Percentiles rank a stretch among this genome's conserved stretches.
Conservation (phyloP, 129 eudicot species). For the Heracleum sosnowskyi region DNA sequence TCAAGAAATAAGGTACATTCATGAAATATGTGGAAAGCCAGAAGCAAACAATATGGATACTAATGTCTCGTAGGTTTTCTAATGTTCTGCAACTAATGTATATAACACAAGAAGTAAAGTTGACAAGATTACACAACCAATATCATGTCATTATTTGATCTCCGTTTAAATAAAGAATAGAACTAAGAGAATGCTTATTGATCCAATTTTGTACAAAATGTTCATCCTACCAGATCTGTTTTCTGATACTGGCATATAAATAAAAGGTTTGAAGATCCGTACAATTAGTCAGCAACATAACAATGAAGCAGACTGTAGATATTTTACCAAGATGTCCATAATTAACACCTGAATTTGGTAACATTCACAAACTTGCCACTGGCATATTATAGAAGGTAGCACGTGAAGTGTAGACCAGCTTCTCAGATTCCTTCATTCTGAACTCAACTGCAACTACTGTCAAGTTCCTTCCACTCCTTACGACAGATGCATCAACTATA, state of each 20-base stretch:
- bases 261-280: neutral
- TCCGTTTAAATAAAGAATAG: neutral
- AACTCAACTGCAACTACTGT: constrained; percentile 59
- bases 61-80: neutral
- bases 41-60: neutral
- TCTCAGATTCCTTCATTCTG: constrained; percentile 45
- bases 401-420: constrained; percentile 46
- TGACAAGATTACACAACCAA: neutral
- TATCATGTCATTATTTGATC: neutral
- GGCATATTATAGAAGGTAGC: constrained; percentile 84
- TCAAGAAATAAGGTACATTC: neutral
- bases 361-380: constrained; percentile 40
- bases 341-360: neutral
- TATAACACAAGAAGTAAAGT: neutral
- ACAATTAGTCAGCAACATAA: neutral
- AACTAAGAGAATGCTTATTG: neutral
- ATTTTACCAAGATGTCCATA: neutral
- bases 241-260: neutral
- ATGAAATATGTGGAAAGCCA: neutral
- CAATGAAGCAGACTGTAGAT: neutral
- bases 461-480: constrained; percentile 77
- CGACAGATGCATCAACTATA: constrained; percentile 54
- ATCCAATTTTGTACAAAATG: neutral
- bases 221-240: neutral
- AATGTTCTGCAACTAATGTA: neutral